These are phyloP conservation scores for Lachnum nothofagi DNA, from an alignment of 2,329 filamentous ascomycete species.

Conservation along the genomic window DNA sequence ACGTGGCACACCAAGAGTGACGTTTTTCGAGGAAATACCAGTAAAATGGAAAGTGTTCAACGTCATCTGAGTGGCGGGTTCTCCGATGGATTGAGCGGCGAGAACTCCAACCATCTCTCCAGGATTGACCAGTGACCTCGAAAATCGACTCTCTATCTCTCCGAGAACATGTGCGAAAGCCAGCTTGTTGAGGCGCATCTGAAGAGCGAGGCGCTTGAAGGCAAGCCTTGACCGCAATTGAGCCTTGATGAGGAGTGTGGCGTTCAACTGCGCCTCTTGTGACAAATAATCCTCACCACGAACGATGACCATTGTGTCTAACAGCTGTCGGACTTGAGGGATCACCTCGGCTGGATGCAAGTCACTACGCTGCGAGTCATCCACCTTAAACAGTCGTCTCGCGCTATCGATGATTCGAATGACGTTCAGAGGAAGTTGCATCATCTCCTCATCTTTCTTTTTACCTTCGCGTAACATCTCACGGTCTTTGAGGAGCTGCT, in stretches of 20 bases:
- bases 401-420: conserved; percentile 86
- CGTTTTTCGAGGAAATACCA: conserved; percentile 99
- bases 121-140: conserved; percentile 77
- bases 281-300: conserved; percentile 81
- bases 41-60: conserved; percentile 99
- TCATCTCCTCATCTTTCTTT: conserved; percentile 73
- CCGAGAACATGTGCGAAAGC: conserved; percentile 90
- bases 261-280: conserved; percentile 77
- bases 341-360: conserved; percentile 84
- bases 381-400: conserved; percentile 85
- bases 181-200: conserved; percentile 80
- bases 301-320: conserved; percentile 77
- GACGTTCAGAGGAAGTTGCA: conserved; percentile 90
- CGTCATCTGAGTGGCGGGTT: conserved; percentile 98
- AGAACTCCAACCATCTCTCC: conserved; percentile 99
- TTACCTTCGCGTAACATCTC: conserved; percentile 67
- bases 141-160: conserved; percentile 83
- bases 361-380: conserved; percentile 79
- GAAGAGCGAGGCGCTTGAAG: conserved; percentile 85
- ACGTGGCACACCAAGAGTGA: conserved; percentile 96
- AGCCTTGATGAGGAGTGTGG: conserved; percentile 88
- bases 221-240: conserved; percentile 83
- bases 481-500: conserved; percentile 69
- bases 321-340: conserved; percentile 66
- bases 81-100: conserved; percentile 96